These are phyloP conservation scores for Rubia occidens DNA, from an alignment of 305 asterid species.

Conservation along the genomic window DNA sequence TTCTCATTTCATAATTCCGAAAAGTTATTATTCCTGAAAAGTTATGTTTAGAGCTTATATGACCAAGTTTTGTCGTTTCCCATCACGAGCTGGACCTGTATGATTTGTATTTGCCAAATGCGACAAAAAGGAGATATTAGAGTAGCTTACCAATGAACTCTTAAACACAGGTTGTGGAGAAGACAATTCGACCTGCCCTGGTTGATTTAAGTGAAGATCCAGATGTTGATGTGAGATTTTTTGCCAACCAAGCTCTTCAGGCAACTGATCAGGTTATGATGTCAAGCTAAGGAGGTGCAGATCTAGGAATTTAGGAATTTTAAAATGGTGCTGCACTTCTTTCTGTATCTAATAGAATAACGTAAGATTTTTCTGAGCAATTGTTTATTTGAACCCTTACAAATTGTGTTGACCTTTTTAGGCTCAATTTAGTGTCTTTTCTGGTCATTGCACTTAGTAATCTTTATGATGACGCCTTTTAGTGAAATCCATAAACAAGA, in stretches of 20 bases:
- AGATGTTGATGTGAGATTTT: slow-evolving; percentile 70
- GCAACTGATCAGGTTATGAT: slow-evolving; percentile 46
- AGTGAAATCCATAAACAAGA: no score
- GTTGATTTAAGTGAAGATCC: slow-evolving; percentile 76
- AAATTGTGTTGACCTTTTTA: no score
- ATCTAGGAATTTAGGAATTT: no score
- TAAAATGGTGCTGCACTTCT: no score
- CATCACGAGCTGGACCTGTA: not conserved
- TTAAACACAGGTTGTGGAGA: slow-evolving; percentile 54
- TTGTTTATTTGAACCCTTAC: no score
- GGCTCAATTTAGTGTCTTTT: no score
- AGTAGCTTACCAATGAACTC: not conserved
- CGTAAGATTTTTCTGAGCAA: no score
- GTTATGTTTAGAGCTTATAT: not conserved
- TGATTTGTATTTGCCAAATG: not conserved
- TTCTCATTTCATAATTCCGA: not conserved
- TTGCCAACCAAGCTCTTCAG: slow-evolving; percentile 62
- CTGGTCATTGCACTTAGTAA: no score
- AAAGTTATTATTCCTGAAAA: no score
- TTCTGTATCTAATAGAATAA: no score
- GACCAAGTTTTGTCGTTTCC: not conserved
- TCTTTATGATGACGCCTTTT: no score
- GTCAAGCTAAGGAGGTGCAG: slow-evolving; percentile 33
- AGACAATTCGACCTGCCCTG: slow-evolving; percentile 56
- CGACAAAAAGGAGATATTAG: not conserved